phyloP scores from a whole-genome alignment of 805 yeast species.

The Metschnikowia proteae region DNA sequence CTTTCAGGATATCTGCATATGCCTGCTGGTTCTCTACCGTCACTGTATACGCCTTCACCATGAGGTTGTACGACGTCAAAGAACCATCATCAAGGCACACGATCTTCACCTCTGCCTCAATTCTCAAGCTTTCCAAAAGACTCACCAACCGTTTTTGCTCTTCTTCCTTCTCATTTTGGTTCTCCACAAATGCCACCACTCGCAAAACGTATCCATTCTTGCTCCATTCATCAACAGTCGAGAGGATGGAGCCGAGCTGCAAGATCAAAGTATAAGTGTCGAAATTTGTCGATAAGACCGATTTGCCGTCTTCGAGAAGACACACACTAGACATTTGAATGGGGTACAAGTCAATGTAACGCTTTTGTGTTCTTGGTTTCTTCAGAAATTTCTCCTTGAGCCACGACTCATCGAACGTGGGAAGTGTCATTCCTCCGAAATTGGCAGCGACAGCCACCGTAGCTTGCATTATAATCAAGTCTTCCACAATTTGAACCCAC shows the following conservation, averaged over 20 bases:
- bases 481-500: constrained; percentile 93
- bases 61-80: constrained; percentile 63
- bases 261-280: constrained; percentile 93
- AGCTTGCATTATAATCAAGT: constrained; percentile 79
- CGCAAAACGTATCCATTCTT: constrained; percentile 61
- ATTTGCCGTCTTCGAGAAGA: constrained; percentile 59
- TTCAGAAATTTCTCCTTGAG: constrained; percentile 6
- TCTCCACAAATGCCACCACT: constrained; percentile 88
- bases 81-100: constrained; percentile 59
- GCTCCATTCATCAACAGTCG: constrained; percentile 94
- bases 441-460: constrained; percentile 94
- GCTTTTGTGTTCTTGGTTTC: constrained; percentile 25
- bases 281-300: constrained; percentile 80
- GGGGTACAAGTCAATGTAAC: constrained; percentile 86
- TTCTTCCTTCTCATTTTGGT: constrained; percentile 60
- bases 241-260: constrained; percentile 88
- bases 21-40: constrained; percentile 23
- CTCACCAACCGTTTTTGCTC: constrained; percentile 62
- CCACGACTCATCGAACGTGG: constrained; percentile 33
- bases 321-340: constrained; percentile 92
- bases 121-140: constrained; percentile 72
- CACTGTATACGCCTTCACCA: constrained; percentile 62
- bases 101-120: constrained; percentile 76
- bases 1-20: constrained; percentile 45
- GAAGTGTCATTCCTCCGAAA: constrained; percentile 64